Conservation (phyloP, 495 filamentous ascomycete genomes). For the Viridothelium virens region DNA sequence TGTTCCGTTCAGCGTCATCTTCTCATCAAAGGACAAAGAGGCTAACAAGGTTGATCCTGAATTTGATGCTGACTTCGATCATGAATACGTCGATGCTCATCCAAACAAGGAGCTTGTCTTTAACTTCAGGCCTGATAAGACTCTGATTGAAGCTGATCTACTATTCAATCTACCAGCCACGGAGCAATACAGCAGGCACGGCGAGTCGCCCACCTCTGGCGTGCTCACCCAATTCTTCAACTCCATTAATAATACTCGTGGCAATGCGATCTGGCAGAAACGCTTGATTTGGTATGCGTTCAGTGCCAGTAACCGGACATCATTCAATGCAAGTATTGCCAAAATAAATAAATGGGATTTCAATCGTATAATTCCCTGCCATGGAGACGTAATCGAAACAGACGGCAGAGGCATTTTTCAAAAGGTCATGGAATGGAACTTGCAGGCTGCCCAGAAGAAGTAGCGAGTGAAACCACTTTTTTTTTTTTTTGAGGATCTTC, state of each 20-base stretch:
- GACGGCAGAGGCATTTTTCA: conserved; percentile 68
- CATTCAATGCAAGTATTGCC: conserved; percentile 59
- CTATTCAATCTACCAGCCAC: conserved; percentile 83
- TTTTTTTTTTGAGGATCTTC: neutral
- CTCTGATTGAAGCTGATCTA: conserved; percentile 85
- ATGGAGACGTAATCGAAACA: conserved; percentile 82
- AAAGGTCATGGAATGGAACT: conserved; percentile 80
- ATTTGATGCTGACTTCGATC: conserved; percentile 79
- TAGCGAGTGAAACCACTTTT: neutral
- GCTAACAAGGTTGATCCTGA: conserved; percentile 55
- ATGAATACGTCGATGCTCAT: conserved; percentile 75
- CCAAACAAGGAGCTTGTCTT: conserved; percentile 82
- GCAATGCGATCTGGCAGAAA: conserved; percentile 65
- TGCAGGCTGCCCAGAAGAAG: conserved; percentile 40
- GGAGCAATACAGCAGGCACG: conserved; percentile 73
- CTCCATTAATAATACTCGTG: conserved; percentile 51
- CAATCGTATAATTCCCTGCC: conserved; percentile 80
- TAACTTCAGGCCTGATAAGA: conserved; percentile 67
- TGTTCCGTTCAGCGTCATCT: conserved; percentile 62
- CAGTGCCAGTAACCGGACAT: conserved; percentile 53
- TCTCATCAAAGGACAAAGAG: conserved; percentile 49
- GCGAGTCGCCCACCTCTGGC: conserved; percentile 47
- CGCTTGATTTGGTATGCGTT: conserved; percentile 74
- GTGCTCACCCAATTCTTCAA: conserved; percentile 56
- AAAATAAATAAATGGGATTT: conserved; percentile 78